Evolutionary conservation across 257 asterid species (phyloP), one percentile per base, ranked within the genome.

Genomic region (Ilex aquifolium): DNA sequence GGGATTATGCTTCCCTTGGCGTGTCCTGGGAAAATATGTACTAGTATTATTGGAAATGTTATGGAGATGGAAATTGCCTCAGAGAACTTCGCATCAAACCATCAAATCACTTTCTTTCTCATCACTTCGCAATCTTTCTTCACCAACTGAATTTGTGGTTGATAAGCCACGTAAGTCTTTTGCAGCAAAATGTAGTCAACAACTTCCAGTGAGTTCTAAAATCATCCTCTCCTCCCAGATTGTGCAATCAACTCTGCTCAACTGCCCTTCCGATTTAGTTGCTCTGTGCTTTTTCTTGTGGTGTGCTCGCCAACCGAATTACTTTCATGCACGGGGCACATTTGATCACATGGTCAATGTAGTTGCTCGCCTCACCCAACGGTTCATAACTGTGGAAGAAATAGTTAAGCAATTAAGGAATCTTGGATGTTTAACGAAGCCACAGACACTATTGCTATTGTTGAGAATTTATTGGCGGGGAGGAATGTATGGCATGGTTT

Each of bases 401-500:
- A 77, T 88, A 56, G 32, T 82, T 65, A 55, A 67, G 52, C 84
- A 74, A 62, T 73, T 88, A 74, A 71, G 69, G 49, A 56, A 46
- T 31, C 66, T 79, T 31, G 96, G 95, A 56, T 82, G 83, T 64
- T 62, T 55, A 49, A 76, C 68, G 67, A 86, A 79, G 73, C 78
- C 88, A 5, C 88, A 84, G 64, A 82, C 85, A 49, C 77, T 86
- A 29, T 60, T 88, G 85, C 87, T 88, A 59, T 69, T 88, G 73
- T 64, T 88, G 88, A 82, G 92, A 59, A 82, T 88, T 61, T 88
- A 75, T 64, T 88, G 90, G 95, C 64, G 76, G 66, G 95, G 88
- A 39, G 78, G 68, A 49, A 80, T 77, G 96, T 69, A 79, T 63
- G 80, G 72, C 65, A 72, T 84, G 81, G 88, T 82, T 16, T 44